These are phyloP conservation scores for Boletellus ananiceps DNA, from an alignment of 768 basidiomycete genomes.

Conservation along the genomic window DNA sequence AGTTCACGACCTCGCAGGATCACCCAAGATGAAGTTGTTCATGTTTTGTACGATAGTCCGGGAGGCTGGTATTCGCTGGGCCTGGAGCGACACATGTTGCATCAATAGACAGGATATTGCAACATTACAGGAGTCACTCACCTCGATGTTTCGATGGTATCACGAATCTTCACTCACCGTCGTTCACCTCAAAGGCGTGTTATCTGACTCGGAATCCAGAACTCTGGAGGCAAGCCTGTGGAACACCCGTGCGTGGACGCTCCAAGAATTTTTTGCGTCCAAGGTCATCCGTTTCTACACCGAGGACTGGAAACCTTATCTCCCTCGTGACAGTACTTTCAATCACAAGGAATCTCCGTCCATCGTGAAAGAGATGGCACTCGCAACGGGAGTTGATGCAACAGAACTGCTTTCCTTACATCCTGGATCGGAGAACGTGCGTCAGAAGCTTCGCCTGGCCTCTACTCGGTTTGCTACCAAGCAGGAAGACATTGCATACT, in stretches of 20 bases:
- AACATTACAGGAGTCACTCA: slow-evolving; percentile 19
- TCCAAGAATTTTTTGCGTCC: slow-evolving; percentile 24
- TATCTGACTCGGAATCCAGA: slow-evolving; percentile 2
- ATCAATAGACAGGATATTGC: slow-evolving; percentile 18
- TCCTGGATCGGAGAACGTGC: slow-evolving; percentile 13
- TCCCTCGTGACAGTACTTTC: not conserved
- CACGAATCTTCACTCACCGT: slow-evolving; percentile 20
- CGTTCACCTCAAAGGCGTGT: slow-evolving; percentile 19
- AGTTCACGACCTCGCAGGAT: slow-evolving; percentile 6
- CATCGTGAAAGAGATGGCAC: slow-evolving; percentile 21
- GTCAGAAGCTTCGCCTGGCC: slow-evolving; percentile 19
- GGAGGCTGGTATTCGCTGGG: slow-evolving; percentile 18
- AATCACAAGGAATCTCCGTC: slow-evolving; percentile 19
- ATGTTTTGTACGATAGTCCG: slow-evolving; percentile 15
- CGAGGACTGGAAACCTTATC: slow-evolving; percentile 22
- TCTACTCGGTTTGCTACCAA: slow-evolving; percentile 20
- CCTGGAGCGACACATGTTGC: slow-evolving; percentile 25
- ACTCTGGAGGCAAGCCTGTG: slow-evolving; percentile 14
- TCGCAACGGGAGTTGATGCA: slow-evolving; percentile 8
- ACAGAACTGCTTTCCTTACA: slow-evolving; percentile 7
- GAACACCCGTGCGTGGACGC: slow-evolving; percentile 25
- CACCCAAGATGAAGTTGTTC: slow-evolving; percentile 10
- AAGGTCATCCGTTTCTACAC: slow-evolving; percentile 21
- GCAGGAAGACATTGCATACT: slow-evolving; percentile 26
- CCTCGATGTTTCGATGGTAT: slow-evolving; percentile 29